Conservation (phyloP, 768 basidiomycete species). For the Tricholomella constricta region DNA sequence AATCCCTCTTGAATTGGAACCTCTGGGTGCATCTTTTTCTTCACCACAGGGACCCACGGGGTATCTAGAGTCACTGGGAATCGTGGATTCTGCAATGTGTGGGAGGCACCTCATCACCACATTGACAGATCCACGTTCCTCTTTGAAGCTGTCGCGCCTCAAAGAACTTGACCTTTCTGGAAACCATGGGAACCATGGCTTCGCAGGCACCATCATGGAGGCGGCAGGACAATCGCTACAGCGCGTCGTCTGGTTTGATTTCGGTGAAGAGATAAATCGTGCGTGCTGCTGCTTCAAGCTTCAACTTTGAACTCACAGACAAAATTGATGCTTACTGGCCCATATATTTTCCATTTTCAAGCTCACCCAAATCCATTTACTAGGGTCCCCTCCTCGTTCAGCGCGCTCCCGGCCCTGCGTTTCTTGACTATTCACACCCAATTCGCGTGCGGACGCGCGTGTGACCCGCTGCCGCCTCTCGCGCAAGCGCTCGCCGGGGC, state of each 20-base stretch:
- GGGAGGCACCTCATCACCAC: no score
- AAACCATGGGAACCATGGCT: neutral
- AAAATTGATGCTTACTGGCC: neutral
- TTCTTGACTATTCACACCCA: neutral
- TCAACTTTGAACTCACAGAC: no score
- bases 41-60: neutral
- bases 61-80: neutral
- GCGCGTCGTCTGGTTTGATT: neutral
- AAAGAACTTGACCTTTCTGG: neutral
- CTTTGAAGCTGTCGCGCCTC: neutral
- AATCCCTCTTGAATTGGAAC: neutral
- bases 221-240: neutral
- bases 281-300: neutral
- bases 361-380: slow-evolving; percentile 1
- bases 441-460: slow-evolving; percentile 3
- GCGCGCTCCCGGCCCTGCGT: no score
- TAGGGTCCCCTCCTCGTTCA: neutral
- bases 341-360: neutral
- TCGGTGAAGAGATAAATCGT: slow-evolving; percentile 8
- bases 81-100: neutral
- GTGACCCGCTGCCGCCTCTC: slow-evolving; percentile 8
- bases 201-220: neutral
- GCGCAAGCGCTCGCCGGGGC: no score
- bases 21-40: no score
- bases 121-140: no score